Percentiles rank a stretch among this genome's conserved stretches.
Conservation (phyloP, 306 rosid genomes). For the Casuarina equisetifolia region DNA sequence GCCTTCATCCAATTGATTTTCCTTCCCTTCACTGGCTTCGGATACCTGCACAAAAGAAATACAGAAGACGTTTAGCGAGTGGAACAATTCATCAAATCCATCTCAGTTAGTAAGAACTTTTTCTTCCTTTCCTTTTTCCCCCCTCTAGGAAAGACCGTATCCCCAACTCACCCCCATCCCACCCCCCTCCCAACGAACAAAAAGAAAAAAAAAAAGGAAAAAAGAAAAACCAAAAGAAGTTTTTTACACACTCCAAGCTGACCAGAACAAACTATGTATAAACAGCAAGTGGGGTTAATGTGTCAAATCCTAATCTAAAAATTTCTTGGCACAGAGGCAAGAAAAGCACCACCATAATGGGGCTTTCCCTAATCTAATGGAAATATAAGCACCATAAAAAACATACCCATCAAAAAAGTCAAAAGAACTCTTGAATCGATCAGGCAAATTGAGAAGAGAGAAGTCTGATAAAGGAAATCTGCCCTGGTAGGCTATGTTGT, state of each 20-base stretch:
- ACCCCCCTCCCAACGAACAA: too few species aligned
- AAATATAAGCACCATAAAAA: neutral
- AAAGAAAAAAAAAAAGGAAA: too few species aligned
- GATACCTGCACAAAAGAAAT: constrained; percentile 45
- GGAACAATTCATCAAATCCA: neutral
- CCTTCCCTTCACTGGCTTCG: constrained; percentile 67
- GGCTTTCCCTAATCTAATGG: neutral
- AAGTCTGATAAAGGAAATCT: constrained; percentile 59
- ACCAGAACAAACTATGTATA: too few species aligned
- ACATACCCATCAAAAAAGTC: constrained; percentile 81
- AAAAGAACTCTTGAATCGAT: constrained; percentile 60
- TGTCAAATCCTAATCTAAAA: too few species aligned
- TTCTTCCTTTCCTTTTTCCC: too few species aligned
- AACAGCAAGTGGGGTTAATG: too few species aligned
- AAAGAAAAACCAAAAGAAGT: too few species aligned
- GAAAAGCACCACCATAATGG: too few species aligned
- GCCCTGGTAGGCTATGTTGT: constrained; percentile 89
- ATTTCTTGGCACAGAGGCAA: too few species aligned
- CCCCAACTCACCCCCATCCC: too few species aligned
- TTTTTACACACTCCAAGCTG: too few species aligned
- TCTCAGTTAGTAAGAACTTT: neutral
- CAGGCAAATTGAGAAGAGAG: constrained; percentile 64
- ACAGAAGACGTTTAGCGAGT: neutral
- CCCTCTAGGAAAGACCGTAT: too few species aligned
- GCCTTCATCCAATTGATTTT: constrained; percentile 86